Evolutionary conservation across 2,329 filamentous ascomycete species (phyloP), one percentile per base, ranked within the genome.

Genomic region (Aspergillus glaucus): DNA sequence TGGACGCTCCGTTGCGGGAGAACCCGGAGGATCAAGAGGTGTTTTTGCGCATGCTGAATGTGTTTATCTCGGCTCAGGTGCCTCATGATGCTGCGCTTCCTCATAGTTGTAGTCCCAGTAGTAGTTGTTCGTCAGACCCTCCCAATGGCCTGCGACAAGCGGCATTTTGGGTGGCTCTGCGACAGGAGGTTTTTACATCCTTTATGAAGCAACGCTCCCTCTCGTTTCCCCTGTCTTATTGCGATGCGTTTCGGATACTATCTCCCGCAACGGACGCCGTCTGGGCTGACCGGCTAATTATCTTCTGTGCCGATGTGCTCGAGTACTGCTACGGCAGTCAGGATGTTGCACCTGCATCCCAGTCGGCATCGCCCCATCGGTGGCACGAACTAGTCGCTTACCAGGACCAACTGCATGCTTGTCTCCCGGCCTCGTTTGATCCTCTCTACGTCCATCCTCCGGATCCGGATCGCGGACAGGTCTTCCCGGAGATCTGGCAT

Each of bases 281-380:
- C 12, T 70, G 66, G 66, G 61, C 54, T 21, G 54, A 84, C 60
- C 74, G 80, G 14, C 78, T 81, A 14, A 75, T 85, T 0, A 74
- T 81, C 3, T 78, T 82, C 55, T 81, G 80, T 47, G 80, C 80
- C n/a, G 79, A 84, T 52, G 79, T 84, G 1, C 65, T 85, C 14
- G 79, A 82, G 51, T 83, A 77, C 56, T 85, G 82, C 59, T 85
- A 84, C 58, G 53, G 67, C 49, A 52, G 63, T 10, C 50, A 51
- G n/a, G 54, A 57, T 40, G 43, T 53, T 15, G 36, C 43, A 6
- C 15, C 39, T 17, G 40, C 43, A 9, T 21, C 47, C 17, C 24
- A 44, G 30, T 46, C 57, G 50, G 52, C 55, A 53, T 34, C 48
- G 51, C 42, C 56, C 51, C n/a, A 60, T 51, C 54, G 52, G 14